Evolutionary conservation across 1,139 yeast genomes (phyloP).

Genomic region (Yamadazyma spencermartinsiae): DNA sequence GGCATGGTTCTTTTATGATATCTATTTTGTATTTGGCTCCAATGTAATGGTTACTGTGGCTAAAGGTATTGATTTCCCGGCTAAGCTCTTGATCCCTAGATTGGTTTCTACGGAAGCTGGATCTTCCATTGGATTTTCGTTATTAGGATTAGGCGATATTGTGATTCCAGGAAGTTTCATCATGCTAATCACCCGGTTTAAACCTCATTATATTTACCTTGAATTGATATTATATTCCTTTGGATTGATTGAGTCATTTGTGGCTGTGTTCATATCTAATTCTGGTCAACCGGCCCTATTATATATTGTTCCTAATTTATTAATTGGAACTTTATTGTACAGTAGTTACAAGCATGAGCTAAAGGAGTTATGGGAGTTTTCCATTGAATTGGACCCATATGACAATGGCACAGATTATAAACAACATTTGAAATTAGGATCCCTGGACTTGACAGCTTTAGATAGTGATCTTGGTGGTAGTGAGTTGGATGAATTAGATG

Average conservation of each 20-base stretch:
- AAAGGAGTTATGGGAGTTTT: slow-evolving; percentile 31
- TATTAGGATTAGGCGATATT: slow-evolving; percentile 63
- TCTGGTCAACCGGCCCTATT: slow-evolving; percentile 69
- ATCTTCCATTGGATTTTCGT: slow-evolving; percentile 18
- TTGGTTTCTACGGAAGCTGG: slow-evolving; percentile 3
- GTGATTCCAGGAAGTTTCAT: slow-evolving; percentile 56
- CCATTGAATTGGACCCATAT: slow-evolving; percentile 18
- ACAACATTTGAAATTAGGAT: background rate
- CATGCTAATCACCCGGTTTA: slow-evolving; percentile 49
- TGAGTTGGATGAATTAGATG: slow-evolving; percentile 17
- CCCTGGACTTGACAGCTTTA: background rate
- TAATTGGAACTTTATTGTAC: slow-evolving; percentile 29
- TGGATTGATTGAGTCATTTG: slow-evolving; percentile 46
- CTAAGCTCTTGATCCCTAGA: slow-evolving; percentile 52
- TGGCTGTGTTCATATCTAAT: slow-evolving; percentile 35
- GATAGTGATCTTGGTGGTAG: slow-evolving; percentile 19
- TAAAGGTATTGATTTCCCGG: slow-evolving; percentile 53
- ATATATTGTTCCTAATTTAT: slow-evolving; percentile 57
- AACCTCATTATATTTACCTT: slow-evolving; percentile 46
- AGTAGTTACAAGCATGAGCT: slow-evolving; percentile 44
- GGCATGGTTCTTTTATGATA: slow-evolving; percentile 56
- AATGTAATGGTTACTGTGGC: slow-evolving; percentile 67
- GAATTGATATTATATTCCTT: slow-evolving; percentile 44
- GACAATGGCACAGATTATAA: slow-evolving; percentile 7
- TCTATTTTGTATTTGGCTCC: slow-evolving; percentile 66